Evolutionary conservation across 805 yeast species (phyloP), one percentile per base, ranked within the genome.

Genomic region (Metschnikowia hibisci): DNA sequence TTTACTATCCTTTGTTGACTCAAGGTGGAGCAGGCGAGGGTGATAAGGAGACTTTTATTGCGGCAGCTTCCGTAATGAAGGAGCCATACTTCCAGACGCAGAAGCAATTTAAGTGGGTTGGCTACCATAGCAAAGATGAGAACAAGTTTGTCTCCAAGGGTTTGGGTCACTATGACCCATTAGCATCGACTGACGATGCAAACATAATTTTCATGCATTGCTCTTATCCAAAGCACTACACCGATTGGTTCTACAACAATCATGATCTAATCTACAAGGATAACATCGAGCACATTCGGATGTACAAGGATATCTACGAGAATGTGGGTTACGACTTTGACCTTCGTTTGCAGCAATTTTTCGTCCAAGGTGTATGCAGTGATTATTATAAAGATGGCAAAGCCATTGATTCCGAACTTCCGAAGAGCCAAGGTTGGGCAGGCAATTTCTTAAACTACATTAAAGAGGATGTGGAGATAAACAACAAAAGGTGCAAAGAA

Each of bases 21-120:
- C 90, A 83, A 56, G 87, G 87, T 4, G 70, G 79, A 20, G 81
- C 87, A 1, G 91, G 91, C 22, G 85, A 84, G 65, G 90, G 91
- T 40, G 91, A 84, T 56, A 84, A 84, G 57, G 91, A 84, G 55
- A 82, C 91, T 0, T 83, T 82, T 51, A 74, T 80, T 31, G 78
- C 84, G 8, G 89, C 87, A 1, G 86, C 89, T 3, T 69, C 73
- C 42, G 81, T 66, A 1, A 54, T 77, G 55, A 51, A 60, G 0
- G 62, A 67, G 41, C 71, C 77, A 2, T 80, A 71, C 58, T 78
- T 74, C 56, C 89, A 82, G 59, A 62, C 55, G 63, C 74, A 44
- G 54, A 79, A 57, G 70, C 77, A 45, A 34, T 69, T 69, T 51
- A 47, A 52, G 35, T 69, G 73, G 73, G 56, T 60, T 8, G 61